Evolutionary conservation across 768 basidiomycete species (phyloP).

Genomic region (Amylocystis lapponica): DNA sequence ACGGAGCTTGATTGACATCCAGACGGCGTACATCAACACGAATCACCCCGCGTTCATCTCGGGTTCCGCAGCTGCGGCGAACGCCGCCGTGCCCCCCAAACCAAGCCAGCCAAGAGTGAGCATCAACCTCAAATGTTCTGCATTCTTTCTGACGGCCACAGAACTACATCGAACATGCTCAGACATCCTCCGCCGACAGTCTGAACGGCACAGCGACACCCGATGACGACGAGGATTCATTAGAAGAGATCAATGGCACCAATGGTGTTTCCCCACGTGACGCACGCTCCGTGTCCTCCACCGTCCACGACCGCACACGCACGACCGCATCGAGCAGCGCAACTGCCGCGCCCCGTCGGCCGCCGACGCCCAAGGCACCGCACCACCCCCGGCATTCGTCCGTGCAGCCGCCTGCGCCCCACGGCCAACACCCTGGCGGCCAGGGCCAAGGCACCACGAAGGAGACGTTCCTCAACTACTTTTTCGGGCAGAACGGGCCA

Average conservation of each 20-base stretch:
- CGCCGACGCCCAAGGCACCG: conserved; percentile 16
- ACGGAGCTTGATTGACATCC: conserved; percentile 91
- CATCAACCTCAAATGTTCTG: conserved; percentile 2
- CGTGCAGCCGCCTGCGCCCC: conserved; percentile 4
- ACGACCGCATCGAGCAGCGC: conserved; percentile 32
- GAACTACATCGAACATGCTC: conserved; percentile 15
- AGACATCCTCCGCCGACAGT: conserved; percentile 65
- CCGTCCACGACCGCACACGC: conserved; percentile 69
- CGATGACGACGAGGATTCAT: conserved; percentile 61
- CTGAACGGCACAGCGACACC: conserved; percentile 48
- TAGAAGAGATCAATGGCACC: conserved; percentile 48
- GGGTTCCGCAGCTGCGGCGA: conserved; percentile 61
- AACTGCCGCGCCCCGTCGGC: conserved; percentile 14
- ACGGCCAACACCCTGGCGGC: too few species aligned
- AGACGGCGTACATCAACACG: conserved; percentile 98
- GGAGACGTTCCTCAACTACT: conserved; percentile 95
- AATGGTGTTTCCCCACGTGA: conserved; percentile 52
- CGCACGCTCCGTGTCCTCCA: conserved; percentile 70
- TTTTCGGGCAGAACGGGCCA: conserved; percentile 89
- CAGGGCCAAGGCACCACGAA: conserved; percentile 65
- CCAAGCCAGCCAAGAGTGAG: conserved; percentile 51
- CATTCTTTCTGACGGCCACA: conserved; percentile 10
- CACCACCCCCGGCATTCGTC: conserved; percentile 21
- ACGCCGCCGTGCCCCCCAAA: conserved; percentile 41
- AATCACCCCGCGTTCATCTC: conserved; percentile 94